Evolutionary conservation across 768 basidiomycete species (phyloP).

Genomic region (Calocera cornea): DNA sequence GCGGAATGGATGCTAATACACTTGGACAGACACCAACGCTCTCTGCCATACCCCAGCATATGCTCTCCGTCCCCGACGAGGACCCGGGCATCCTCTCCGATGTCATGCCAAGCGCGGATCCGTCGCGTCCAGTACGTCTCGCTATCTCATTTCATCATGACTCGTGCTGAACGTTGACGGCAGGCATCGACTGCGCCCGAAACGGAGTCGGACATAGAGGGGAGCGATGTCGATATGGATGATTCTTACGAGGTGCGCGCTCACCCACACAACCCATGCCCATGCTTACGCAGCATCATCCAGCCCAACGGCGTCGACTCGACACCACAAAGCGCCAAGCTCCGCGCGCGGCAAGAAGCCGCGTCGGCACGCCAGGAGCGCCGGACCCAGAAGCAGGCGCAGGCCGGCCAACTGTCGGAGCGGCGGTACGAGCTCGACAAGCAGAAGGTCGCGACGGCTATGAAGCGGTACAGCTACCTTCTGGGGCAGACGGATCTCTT

Average conservation of each 20-base stretch:
- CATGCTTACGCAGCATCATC: neutral
- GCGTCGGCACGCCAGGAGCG: constrained; percentile 27
- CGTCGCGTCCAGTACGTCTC: constrained; percentile 10
- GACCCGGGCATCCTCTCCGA: constrained; percentile 1
- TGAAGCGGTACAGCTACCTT: constrained; percentile 95
- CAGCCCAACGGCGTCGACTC: neutral
- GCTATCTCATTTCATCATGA: neutral
- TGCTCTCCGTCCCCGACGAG: neutral
- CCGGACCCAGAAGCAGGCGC: constrained; percentile 44
- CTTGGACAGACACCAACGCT: neutral
- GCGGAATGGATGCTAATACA: neutral
- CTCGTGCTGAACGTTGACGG: neutral
- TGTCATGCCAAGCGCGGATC: constrained; percentile 1
- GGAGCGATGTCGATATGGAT: constrained; percentile 4
- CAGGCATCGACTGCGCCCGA: constrained; percentile 6
- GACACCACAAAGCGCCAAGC: constrained; percentile 4
- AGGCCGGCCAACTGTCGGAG: constrained; percentile 52
- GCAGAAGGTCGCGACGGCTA: constrained; percentile 79
- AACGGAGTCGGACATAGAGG: constrained; percentile 11
- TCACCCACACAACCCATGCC: neutral
- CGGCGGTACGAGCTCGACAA: constrained; percentile 80
- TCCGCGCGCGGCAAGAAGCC: constrained; percentile 1
- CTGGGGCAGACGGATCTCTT: constrained; percentile 96
- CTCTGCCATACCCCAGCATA: constrained; percentile 1
- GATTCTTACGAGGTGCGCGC: neutral